Percentiles rank a stretch among this genome's conserved stretches.
phyloP scores from a whole-genome alignment of 768 basidiomycete species.

The Tremella yokohamensis region DNA sequence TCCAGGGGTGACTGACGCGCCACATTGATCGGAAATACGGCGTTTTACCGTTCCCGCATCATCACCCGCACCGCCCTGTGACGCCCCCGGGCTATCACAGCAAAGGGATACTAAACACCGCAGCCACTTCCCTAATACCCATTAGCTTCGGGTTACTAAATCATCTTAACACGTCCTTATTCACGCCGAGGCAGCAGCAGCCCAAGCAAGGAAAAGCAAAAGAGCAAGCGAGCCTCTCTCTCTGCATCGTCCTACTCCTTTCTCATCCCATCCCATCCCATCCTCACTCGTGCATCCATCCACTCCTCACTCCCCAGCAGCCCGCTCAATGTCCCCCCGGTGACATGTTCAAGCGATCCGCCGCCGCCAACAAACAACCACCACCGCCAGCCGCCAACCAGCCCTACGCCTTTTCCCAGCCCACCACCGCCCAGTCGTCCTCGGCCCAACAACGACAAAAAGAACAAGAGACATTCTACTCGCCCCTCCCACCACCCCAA shows the following conservation, averaged over 20 bases:
- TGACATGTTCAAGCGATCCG: slow-evolving; percentile 16
- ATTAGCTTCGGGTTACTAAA: too few species aligned
- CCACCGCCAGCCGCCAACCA: slow-evolving; percentile 1
- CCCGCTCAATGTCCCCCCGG: not conserved
- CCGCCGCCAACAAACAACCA: slow-evolving; percentile 2
- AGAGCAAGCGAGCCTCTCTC: not conserved
- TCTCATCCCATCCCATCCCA: not conserved
- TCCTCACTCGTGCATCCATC: not conserved
- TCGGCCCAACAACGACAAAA: slow-evolving; percentile 7
- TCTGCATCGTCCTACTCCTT: not conserved
- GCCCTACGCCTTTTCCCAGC: slow-evolving; percentile 19
- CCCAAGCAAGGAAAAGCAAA: too few species aligned
- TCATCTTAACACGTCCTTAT: too few species aligned
- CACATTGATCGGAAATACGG: too few species aligned
- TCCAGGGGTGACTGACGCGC: too few species aligned
- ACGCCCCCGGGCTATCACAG: too few species aligned
- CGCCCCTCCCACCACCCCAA: slow-evolving; percentile 18
- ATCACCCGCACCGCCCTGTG: too few species aligned
- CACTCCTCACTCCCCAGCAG: not conserved
- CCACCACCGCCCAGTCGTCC: slow-evolving; percentile 15
- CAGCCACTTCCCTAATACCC: too few species aligned
- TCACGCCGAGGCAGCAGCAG: too few species aligned
- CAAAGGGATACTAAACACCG: too few species aligned
- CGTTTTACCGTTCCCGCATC: too few species aligned
- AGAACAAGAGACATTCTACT: slow-evolving; percentile 25